Percentiles rank a stretch among this genome's conserved stretches.
These are phyloP conservation scores for Porodaedalea pini DNA, from an alignment of 1,284 basidiomycete genomes.

Conservation along the genomic window DNA sequence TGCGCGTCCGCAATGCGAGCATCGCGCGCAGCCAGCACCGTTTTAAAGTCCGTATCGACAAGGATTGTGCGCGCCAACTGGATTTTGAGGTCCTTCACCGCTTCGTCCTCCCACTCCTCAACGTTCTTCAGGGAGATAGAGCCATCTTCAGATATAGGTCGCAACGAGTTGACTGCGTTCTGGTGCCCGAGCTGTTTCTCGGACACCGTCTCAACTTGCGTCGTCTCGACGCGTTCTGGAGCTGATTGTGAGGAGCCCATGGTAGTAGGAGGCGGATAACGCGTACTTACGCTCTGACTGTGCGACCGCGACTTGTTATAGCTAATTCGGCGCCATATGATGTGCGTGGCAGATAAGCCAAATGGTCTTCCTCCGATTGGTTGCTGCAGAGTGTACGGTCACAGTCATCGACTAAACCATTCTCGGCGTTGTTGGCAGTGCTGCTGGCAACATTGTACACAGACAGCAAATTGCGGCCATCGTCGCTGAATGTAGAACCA, in stretches of 20 bases:
- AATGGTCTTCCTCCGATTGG: conserved; percentile 6
- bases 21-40: conserved; percentile 62
- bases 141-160: conserved; percentile 44
- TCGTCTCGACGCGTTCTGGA: conserved; percentile 22
- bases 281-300: background rate
- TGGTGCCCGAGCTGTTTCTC: conserved; percentile 31
- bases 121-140: conserved; percentile 57
- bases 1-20: conserved; percentile 68
- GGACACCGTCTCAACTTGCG: conserved; percentile 28
- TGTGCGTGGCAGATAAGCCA: conserved; percentile 1
- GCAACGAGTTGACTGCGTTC: conserved; percentile 17
- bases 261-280: conserved; percentile 20
- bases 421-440: no score
- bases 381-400: no score
- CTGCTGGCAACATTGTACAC: no score
- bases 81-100: conserved; percentile 58
- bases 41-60: conserved; percentile 66
- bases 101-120: conserved; percentile 60
- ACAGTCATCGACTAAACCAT: no score
- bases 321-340: background rate
- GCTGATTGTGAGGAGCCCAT: conserved; percentile 57
- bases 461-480: no score
- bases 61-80: conserved; percentile 81
- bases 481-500: no score
- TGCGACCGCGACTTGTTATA: background rate